A percentile compares a stretch with the other conserved stretches of the same genome.
phyloP scores from a whole-genome alignment of 2,329 filamentous ascomycete genomes.

The Scedosporium aurantiacum region DNA sequence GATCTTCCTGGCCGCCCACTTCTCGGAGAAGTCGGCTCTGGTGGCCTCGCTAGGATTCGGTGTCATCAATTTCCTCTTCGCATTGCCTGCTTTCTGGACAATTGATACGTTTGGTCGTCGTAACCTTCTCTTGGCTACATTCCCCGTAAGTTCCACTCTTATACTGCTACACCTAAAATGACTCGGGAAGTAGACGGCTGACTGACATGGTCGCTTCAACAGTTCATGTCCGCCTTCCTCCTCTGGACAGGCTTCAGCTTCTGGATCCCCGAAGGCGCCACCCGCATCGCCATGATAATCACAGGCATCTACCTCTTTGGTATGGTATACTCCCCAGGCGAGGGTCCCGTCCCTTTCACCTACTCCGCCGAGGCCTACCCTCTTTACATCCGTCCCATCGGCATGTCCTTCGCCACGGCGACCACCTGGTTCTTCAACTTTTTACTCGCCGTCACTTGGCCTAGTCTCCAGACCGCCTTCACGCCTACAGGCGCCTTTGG shows the following conservation, averaged over 20 bases:
- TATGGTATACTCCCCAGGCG: constrained; percentile 45
- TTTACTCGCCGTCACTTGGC: constrained; percentile 32
- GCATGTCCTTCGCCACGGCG: constrained; percentile 47
- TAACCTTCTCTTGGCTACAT: constrained; percentile 51
- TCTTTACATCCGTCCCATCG: constrained; percentile 48
- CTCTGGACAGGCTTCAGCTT: constrained; percentile 37
- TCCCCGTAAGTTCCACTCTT: constrained; percentile 29
- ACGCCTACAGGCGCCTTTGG: constrained; percentile 35
- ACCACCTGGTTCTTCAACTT: constrained; percentile 38
- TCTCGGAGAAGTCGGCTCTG: constrained; percentile 39
- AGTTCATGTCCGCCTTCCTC: constrained; percentile 43
- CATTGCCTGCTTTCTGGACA: constrained; percentile 51
- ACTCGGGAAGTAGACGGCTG: not conserved
- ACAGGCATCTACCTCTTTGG: constrained; percentile 39
- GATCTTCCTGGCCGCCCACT: constrained; percentile 47
- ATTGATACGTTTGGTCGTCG: constrained; percentile 59
- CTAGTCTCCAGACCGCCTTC: constrained; percentile 31
- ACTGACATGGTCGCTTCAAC: not conserved
- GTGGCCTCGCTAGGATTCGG: constrained; percentile 53
- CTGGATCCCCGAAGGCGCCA: constrained; percentile 27
- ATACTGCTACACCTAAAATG: not conserved
- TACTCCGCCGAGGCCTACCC: constrained; percentile 59
- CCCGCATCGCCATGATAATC: constrained; percentile 31
- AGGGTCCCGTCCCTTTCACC: constrained; percentile 53
- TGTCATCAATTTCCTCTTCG: constrained; percentile 54